Base-by-base conservation (phyloP, 352 stramenopile species). In the Aphanomyces invadans region DNA sequence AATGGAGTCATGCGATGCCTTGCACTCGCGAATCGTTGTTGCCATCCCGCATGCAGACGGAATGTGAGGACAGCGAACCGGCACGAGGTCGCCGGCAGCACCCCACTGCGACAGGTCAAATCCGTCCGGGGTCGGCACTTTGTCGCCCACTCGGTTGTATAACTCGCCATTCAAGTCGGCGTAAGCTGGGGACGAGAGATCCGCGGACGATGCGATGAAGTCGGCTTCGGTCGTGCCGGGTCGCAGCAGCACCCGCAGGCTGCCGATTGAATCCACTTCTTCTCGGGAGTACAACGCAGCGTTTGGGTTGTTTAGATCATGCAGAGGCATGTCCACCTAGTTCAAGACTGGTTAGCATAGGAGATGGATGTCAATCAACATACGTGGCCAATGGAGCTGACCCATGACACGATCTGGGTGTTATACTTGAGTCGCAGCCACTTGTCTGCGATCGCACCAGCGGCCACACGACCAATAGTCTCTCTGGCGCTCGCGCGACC, bases 401-500 rank as follows among this genome's bases (percentile, higher is more conserved):
- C 88, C 80, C 86, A 96, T 59, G 84, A 88, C 51, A 96, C 88
- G 51, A 96, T 92, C 26, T 76, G 67, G 36, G 84, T 98, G 29
- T 92, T 74, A 73, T 94, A 98, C 80, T 97, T 96, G 70, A 88
- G 74, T 65, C 81, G 75, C 10, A 99, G 81, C 75, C 97, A 97
- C 77, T 98, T 98, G 65, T 98, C 85, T 9, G 96, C 96, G 70
- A 99, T 90, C 7, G 97, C 97, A 44, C 95, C 96, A 11, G 96
- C 96, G 0, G 96, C 96, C 19, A 99, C 96, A 63, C 97, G 93
- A 39, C 96, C 97, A 76, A 99, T 99, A 12, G 96, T 99, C 77
- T 99, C 96, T 15, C 97, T 86, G 11, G 97, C 97, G 51, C 89
- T 98, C 29, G 88, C 92, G 28, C 97, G 90, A 42, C 97, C 97